Conservation (phyloP, 352 stramenopile species). For the Pythium plurisporium region DNA sequence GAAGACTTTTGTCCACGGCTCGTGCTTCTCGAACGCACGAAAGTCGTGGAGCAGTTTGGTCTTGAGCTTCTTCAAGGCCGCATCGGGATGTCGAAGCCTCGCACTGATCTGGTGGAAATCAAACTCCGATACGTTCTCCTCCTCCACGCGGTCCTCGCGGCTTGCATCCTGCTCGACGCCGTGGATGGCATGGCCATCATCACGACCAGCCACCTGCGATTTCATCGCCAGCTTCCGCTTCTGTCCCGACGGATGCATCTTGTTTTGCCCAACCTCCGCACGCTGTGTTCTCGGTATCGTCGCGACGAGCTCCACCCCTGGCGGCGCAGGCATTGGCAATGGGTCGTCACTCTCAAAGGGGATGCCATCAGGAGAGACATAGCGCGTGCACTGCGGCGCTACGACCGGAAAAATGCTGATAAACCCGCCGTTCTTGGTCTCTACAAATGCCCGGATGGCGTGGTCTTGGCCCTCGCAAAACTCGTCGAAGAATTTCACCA, state of each 20-base stretch:
- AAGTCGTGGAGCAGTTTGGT: constrained; percentile 8
- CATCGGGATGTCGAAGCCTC: background rate
- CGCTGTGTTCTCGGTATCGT: constrained; percentile 7
- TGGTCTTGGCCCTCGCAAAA: constrained; percentile 41
- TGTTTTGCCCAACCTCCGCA: background rate
- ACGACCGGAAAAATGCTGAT: constrained; percentile 38
- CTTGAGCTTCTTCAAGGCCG: background rate
- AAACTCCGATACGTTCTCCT: background rate
- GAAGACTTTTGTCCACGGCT: constrained; percentile 37
- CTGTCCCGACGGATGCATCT: background rate
- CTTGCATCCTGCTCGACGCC: background rate
- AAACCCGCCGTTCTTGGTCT: constrained; percentile 27
- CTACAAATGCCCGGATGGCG: constrained; percentile 39
- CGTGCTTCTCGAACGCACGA: constrained; percentile 18
- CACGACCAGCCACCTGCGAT: no score
- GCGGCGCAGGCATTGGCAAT: constrained; percentile 27
- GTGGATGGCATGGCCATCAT: no score
- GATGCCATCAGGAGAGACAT: constrained; percentile 5
- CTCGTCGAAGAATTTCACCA: constrained; percentile 33
- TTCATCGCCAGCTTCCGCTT: no score
- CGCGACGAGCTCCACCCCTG: background rate
- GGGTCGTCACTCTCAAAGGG: constrained; percentile 10
- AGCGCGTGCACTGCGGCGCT: background rate
- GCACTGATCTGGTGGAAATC: background rate
- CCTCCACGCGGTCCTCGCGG: background rate